Evolutionary conservation across 805 yeast species (phyloP), one percentile per base, ranked within the genome.

Genomic region (Jamesozyma spencerorum): DNA sequence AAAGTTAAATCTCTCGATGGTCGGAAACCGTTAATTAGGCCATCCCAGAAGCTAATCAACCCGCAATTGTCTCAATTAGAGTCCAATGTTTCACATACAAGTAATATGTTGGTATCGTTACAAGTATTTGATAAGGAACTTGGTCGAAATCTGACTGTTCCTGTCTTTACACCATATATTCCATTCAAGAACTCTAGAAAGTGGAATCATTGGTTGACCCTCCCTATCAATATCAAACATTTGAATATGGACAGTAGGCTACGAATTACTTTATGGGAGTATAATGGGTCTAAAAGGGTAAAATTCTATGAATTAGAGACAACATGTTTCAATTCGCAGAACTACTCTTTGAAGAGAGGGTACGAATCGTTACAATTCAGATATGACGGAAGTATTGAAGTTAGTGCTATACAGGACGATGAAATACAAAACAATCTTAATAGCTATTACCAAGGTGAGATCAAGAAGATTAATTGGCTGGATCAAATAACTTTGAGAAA

Each of bases 221-320:
- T 92, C 36, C 90, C 97, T 1, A 71, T 88, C 2, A 68, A 70
- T 40, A 76, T 83, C 47, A 72, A 74, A 39, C 92, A 86, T 52
- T 58, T 90, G n/a, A 80, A 85, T 2, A 55, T 77, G 29, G 72
- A 74, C 31, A 62, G 92, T 4, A 71, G 68, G 46, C 57, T 88
- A 14, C 71, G 72, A 39, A 66, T 92, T 18, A 68, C 73, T 2
- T 48, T 87, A 2, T 83, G 80, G 75, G 94, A 84, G 47, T 79
- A 75, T 43, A 72, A 74, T 24, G 75, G 78, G 7, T 74, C 78
- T 0, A 64, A 70, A 5, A 63, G 60, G 18, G 47, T 70, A 1
- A 62, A 74, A 0, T 79, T 84, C 58, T 92, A 87, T 5, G 63
- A 68, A 0, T 74, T 88, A 1, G 71, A 71, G 29, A 56, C 85